phyloP scores from a whole-genome alignment of 2,329 filamentous ascomycete species.

The Aspergillus ochraceus region DNA sequence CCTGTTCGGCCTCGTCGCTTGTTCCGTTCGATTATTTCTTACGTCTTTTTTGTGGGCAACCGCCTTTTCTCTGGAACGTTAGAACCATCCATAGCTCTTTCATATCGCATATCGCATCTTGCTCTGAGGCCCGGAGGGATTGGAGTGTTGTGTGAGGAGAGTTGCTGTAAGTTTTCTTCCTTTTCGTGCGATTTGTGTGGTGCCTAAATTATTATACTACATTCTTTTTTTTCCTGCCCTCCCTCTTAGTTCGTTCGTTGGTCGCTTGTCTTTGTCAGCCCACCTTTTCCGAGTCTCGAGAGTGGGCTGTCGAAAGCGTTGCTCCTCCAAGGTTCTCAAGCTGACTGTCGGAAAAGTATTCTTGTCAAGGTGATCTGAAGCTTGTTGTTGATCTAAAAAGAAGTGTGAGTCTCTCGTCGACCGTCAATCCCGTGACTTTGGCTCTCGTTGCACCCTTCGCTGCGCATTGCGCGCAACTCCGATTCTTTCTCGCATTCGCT shows the following conservation, averaged over 20 bases:
- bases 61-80: not conserved
- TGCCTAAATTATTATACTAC: constrained; percentile 7
- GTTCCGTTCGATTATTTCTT: constrained; percentile 9
- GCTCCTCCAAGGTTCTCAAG: constrained; percentile 33
- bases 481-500: not conserved
- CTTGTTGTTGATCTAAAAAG: constrained; percentile 21
- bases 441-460: not conserved
- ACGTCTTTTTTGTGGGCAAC: constrained; percentile 15
- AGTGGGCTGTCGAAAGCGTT: constrained; percentile 32
- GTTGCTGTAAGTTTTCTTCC: constrained; percentile 16
- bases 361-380: constrained; percentile 26
- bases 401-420: constrained; percentile 29
- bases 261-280: constrained; percentile 23
- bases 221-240: constrained; percentile 12
- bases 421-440: constrained; percentile 4
- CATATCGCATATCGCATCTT: constrained; percentile 6
- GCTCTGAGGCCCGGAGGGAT: constrained; percentile 23
- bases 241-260: constrained; percentile 4
- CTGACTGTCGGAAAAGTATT: constrained; percentile 21
- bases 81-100: not conserved
- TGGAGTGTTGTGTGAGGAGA: constrained; percentile 25
- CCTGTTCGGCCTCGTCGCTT: constrained; percentile 19
- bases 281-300: constrained; percentile 23
- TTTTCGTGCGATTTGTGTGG: constrained; percentile 8
- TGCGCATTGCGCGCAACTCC: not conserved